Evolutionary conservation across 345 rosid genomes (phyloP).

Genomic region (Lepidium sativum): DNA sequence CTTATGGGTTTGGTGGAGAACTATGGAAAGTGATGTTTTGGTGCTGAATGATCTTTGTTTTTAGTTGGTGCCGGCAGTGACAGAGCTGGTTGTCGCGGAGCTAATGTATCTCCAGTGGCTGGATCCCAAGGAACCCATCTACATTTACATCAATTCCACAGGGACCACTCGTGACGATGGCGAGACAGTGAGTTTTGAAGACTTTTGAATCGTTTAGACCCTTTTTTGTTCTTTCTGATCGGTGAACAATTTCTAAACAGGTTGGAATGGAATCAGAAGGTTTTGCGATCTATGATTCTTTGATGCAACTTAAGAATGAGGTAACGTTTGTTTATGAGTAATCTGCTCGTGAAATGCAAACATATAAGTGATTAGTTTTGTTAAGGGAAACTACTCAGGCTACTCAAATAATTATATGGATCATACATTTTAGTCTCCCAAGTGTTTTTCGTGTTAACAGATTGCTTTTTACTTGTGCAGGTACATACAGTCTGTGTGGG

Average conservation of each 20-base stretch:
- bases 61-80: conserved; percentile 83
- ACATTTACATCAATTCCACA: conserved; percentile 73
- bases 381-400: neutral
- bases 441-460: neutral
- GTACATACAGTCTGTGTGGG: conserved; percentile 72
- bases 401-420: neutral
- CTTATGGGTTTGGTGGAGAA: neutral
- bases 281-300: conserved; percentile 78
- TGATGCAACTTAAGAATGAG: conserved; percentile 68
- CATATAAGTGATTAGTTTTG: neutral
- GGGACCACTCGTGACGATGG: conserved; percentile 94
- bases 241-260: conserved; percentile 26
- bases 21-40: neutral
- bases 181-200: conserved; percentile 49
- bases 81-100: conserved; percentile 72
- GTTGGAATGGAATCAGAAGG: conserved; percentile 91
- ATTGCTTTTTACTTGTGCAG: conserved; percentile 32
- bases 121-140: conserved; percentile 68
- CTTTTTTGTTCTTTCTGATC: neutral
- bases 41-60: conserved; percentile 12
- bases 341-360: neutral
- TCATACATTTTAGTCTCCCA: neutral
- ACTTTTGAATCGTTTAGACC: neutral
- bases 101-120: conserved; percentile 77
- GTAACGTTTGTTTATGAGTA: conserved; percentile 15